Evolutionary conservation across 768 basidiomycete species (phyloP).

Genomic region (Lentinula guzmanii): DNA sequence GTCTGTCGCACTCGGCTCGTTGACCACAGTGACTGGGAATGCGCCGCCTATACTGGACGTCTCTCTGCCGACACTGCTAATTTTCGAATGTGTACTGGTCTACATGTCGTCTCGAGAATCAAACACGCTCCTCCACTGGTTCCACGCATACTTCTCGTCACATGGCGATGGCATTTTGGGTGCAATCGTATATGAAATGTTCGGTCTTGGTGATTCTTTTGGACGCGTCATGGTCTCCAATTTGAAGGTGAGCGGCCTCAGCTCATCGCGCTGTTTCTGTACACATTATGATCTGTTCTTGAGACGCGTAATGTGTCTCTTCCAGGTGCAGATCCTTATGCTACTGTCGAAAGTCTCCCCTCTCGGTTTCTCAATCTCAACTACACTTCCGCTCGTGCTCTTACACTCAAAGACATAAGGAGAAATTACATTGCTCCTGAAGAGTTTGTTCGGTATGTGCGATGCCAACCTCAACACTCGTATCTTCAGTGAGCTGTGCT

Average conservation of each 20-base stretch:
- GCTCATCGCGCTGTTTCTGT: not conserved
- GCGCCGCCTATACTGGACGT: conserved; percentile 44
- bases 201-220: conserved; percentile 79
- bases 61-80: conserved; percentile 68
- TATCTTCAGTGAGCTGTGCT: not conserved
- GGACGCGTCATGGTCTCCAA: conserved; percentile 92
- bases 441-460: conserved; percentile 56
- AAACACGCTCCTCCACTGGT: conserved; percentile 64
- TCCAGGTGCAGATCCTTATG: conserved; percentile 65
- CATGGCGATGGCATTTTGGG: conserved; percentile 32
- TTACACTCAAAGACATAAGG: conserved; percentile 69
- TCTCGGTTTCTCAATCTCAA: conserved; percentile 53
- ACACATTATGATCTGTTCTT: not conserved
- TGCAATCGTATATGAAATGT: conserved; percentile 88
- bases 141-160: conserved; percentile 46
- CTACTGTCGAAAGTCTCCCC: conserved; percentile 28
- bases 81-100: conserved; percentile 92
- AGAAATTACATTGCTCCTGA: conserved; percentile 33
- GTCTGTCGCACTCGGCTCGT: conserved; percentile 34
- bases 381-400: conserved; percentile 48
- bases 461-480: not conserved
- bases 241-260: conserved; percentile 49
- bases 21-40: conserved; percentile 22
- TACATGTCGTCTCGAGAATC: conserved; percentile 71
- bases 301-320: conserved; percentile 58